Percentiles rank a stretch among this genome's conserved stretches.
These are phyloP conservation scores for Talaromyces sp. DNA, from an alignment of 2,329 filamentous ascomycete species.

Conservation along the genomic window DNA sequence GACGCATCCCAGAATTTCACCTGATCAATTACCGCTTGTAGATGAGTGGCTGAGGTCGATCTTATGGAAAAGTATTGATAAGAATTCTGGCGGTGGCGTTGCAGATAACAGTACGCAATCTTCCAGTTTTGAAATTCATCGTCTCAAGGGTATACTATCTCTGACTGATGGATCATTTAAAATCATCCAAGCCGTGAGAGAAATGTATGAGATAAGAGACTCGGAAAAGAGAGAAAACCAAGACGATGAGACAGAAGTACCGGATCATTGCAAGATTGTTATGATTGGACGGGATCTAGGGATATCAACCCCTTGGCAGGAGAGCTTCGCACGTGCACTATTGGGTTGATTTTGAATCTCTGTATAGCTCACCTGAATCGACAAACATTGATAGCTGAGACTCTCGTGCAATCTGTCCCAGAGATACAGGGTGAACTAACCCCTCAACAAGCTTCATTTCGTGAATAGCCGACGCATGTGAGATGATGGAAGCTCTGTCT, in stretches of 20 bases:
- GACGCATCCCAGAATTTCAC: conserved; percentile 58
- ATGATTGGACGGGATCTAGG: conserved; percentile 47
- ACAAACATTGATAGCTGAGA: no score
- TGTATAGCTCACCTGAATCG: no score
- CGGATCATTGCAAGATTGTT: conserved; percentile 43
- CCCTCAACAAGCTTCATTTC: no score
- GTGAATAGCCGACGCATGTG: no score
- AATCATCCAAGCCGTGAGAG: conserved; percentile 85
- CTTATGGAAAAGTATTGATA: conserved; percentile 66
- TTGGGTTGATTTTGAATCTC: not conserved
- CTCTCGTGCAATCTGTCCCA: no score
- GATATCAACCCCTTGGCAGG: conserved; percentile 32
- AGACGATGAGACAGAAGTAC: conserved; percentile 21
- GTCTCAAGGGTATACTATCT: conserved; percentile 75
- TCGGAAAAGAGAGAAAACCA: conserved; percentile 22
- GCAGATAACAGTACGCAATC: conserved; percentile 18
- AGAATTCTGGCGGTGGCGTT: conserved; percentile 16
- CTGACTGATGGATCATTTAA: conserved; percentile 64
- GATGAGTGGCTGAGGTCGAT: conserved; percentile 80
- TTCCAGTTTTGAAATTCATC: conserved; percentile 72
- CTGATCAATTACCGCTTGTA: conserved; percentile 59
- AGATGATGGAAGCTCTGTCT: no score
- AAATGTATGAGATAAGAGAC: conserved; percentile 89
- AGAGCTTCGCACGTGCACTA: conserved; percentile 26
- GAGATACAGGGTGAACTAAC: no score